Evolutionary conservation across 2,329 filamentous ascomycete species (phyloP), one percentile per base, ranked within the genome.

Genomic region (Pseudogymnoascus sp.): DNA sequence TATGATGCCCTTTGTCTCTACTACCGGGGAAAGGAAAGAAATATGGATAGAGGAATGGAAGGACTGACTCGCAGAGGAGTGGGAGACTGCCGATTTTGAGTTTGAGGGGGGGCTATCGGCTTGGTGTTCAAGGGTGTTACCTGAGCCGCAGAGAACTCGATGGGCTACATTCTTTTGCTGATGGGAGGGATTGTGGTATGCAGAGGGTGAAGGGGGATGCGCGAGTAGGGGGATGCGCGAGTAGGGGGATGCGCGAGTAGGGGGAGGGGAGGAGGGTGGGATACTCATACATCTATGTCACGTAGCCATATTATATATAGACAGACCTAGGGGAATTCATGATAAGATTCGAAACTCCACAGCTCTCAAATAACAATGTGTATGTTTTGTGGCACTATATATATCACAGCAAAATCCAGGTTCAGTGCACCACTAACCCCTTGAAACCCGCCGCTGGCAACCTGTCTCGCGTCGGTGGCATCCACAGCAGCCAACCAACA

Each of bases 11-110:
- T 5, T 53, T 3, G n/a, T 53, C 14, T 53, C 47, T 18, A 31
- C 23, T 53, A 53, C 47, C 5, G 25, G 25, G 8, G 47, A 53
- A 53, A 53, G 25, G 25, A n/a, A 31, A 16, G 25, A 53, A 53
- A 53, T 53, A 1, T 53, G 47, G 47, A 31, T 53, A 53, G 47
- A 53, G 47, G 47, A 53, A 31, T 53, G 47, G 47, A 53, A 53
- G 47, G 25, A 53, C 8, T 12, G 47, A n/a, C 47, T 53, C 25
- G 47, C 25, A n/a, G 5, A 53, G 47, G 47, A 53, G 25, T 53
- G 47, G 47, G 47, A 53, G 25, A 53, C 23, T 31, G 47, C 6
- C 8, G 47, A 16, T 28, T 53, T 53, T 18, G 47, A 53, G 47
- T 53, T 53, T 53, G 47, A 31, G 7, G 47, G 25, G 6, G 47